phyloP scores from a whole-genome alignment of 495 filamentous ascomycete species.

The Aspergillus kassunensis region DNA sequence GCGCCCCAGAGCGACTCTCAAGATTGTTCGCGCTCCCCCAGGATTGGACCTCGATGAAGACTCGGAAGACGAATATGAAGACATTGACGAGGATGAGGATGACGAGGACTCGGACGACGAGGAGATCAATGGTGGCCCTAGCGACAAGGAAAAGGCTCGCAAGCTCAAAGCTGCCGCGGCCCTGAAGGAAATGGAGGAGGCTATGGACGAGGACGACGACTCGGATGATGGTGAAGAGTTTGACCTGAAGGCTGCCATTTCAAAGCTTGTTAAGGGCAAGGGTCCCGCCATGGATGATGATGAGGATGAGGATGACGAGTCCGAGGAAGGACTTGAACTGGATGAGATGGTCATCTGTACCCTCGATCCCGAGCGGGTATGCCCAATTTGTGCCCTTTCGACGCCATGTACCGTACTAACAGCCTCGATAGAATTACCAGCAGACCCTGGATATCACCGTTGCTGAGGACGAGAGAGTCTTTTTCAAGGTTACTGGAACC shows the following conservation, averaged over 20 bases:
- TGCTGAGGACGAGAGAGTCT: slow-evolving; percentile 77
- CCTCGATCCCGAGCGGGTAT: slow-evolving; percentile 76
- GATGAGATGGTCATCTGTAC: slow-evolving; percentile 94
- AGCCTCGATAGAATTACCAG: slow-evolving; percentile 75
- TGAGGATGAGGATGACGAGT: slow-evolving; percentile 58
- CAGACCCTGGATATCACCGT: slow-evolving; percentile 92
- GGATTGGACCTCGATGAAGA: slow-evolving; percentile 49
- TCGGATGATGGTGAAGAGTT: slow-evolving; percentile 54
- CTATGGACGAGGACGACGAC: slow-evolving; percentile 58
- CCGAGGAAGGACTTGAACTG: slow-evolving; percentile 62
- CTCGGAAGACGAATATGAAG: slow-evolving; percentile 58
- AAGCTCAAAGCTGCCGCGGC: slow-evolving; percentile 68
- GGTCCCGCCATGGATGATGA: slow-evolving; percentile 67
- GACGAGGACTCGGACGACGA: slow-evolving; percentile 65
- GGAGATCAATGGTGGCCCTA: slow-evolving; percentile 81
- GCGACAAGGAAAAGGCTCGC: slow-evolving; percentile 82
- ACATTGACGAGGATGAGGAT: slow-evolving; percentile 60
- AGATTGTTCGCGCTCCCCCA: slow-evolving; percentile 69
- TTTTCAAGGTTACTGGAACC: slow-evolving; percentile 87
- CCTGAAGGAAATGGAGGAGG: slow-evolving; percentile 61
- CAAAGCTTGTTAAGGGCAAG: slow-evolving; percentile 74
- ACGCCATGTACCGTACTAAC: no score
- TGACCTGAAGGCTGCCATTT: slow-evolving; percentile 57
- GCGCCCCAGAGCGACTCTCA: slow-evolving; percentile 76
- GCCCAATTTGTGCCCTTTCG: slow-evolving; percentile 12